Evolutionary conservation across 768 basidiomycete species (phyloP).

Genomic region (Tricholoma terreum): DNA sequence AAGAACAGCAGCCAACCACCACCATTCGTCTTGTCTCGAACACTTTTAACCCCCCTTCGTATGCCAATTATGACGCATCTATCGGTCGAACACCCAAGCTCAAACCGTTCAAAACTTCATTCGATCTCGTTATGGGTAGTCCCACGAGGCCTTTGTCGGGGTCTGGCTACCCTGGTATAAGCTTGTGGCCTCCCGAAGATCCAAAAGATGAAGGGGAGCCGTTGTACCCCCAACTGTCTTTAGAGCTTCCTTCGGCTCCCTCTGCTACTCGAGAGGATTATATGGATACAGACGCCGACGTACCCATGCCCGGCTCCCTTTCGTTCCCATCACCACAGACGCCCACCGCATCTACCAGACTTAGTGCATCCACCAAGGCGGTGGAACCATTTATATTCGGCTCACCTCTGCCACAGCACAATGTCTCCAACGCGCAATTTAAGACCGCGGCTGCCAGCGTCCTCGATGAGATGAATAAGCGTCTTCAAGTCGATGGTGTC

Average conservation of each 20-base stretch:
- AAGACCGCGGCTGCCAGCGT: constrained; percentile 63
- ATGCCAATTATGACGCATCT: constrained; percentile 15
- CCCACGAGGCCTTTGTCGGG: constrained; percentile 31
- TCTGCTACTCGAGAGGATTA: constrained; percentile 3
- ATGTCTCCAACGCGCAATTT: constrained; percentile 65
- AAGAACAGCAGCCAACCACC: constrained; percentile 41
- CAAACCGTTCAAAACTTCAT: constrained; percentile 61
- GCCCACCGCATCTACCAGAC: constrained; percentile 13
- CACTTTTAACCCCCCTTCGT: constrained; percentile 25
- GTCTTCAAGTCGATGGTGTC: constrained; percentile 57
- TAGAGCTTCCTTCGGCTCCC: constrained; percentile 24
- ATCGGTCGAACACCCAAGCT: constrained; percentile 55
- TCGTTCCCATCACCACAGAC: constrained; percentile 9
- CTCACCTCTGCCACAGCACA: constrained; percentile 64
- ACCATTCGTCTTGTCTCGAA: constrained; percentile 50
- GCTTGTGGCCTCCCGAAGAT: constrained; percentile 30
- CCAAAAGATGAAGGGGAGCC: constrained; percentile 12
- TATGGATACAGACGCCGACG: constrained; percentile 22
- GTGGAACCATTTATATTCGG: constrained; percentile 70
- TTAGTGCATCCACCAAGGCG: constrained; percentile 12
- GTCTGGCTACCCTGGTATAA: constrained; percentile 16
- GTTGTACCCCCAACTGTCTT: constrained; percentile 39
- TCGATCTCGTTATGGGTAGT: constrained; percentile 63
- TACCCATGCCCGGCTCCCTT: constrained; percentile 35
- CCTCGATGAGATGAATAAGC: constrained; percentile 79